Conservation (phyloP, 2,329 filamentous ascomycete species). For the Gaeumannomyces sp. region DNA sequence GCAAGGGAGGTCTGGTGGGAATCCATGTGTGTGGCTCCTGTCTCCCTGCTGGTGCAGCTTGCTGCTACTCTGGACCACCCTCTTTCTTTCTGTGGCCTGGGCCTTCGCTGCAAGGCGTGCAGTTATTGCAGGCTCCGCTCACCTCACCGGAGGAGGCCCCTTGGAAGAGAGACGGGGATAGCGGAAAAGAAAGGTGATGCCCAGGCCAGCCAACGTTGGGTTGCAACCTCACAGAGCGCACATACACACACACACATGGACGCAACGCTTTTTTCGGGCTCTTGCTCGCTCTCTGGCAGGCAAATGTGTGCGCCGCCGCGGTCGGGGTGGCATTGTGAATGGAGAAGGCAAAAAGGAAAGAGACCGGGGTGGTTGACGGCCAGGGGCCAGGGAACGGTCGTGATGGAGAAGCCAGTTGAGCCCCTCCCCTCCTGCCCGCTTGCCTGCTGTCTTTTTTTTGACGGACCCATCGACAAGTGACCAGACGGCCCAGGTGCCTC, state of each 20-base stretch:
- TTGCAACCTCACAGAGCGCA: background rate
- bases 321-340: background rate
- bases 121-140: background rate
- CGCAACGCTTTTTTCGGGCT: too few relatives aligned
- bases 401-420: background rate
- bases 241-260: too few relatives aligned
- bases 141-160: background rate
- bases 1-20: too few relatives aligned
- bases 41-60: background rate
- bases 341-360: background rate
- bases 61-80: background rate
- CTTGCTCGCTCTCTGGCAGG: background rate
- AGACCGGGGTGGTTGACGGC: background rate
- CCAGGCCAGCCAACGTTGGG: background rate
- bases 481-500: too few relatives aligned
- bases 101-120: background rate
- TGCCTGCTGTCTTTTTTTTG: background rate
- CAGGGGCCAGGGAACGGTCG: background rate
- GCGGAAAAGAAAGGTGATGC: background rate
- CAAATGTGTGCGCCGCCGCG: background rate
- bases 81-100: background rate
- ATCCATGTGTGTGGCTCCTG: background rate
- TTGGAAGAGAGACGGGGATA: background rate
- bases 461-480: too few relatives aligned
- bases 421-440: background rate